Evolutionary conservation across 768 basidiomycete genomes (phyloP).

Genomic region (Calvatia gigantea): DNA sequence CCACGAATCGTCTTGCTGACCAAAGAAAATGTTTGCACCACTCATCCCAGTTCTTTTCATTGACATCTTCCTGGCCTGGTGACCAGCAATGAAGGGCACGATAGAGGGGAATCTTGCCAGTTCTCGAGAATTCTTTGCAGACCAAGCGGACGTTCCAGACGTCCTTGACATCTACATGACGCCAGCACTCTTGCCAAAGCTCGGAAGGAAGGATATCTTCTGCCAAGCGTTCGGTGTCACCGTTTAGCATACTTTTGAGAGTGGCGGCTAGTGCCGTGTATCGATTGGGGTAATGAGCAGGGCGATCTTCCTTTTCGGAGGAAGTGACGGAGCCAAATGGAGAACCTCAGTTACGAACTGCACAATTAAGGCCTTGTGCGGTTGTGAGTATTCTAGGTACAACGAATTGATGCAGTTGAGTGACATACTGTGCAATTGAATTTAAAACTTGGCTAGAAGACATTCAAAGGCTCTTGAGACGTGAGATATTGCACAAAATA

Average conservation of each 20-base stretch:
- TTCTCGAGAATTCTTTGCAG: constrained; percentile 7
- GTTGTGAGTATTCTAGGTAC: background rate
- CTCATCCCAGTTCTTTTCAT: constrained; percentile 11
- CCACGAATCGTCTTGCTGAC: constrained; percentile 8
- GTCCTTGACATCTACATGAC: constrained; percentile 6
- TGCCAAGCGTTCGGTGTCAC: background rate
- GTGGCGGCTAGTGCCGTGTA: background rate
- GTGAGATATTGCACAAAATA: background rate
- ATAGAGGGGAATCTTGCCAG: constrained; percentile 3
- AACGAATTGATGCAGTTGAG: background rate
- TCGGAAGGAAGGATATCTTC: constrained; percentile 7
- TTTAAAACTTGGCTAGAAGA: background rate
- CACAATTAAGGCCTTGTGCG: background rate
- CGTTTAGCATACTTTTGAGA: background rate
- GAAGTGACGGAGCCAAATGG: background rate
- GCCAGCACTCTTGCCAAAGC: constrained; percentile 12
- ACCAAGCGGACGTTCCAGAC: constrained; percentile 11
- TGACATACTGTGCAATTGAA: background rate
- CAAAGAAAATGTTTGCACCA: constrained; percentile 13
- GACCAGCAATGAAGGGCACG: constrained; percentile 9
- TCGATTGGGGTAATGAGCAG: background rate
- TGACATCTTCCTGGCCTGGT: constrained; percentile 10
- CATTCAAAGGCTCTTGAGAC: background rate
- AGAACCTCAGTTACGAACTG: background rate
- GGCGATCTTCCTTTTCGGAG: background rate